These are phyloP conservation scores for Epichloe uncinata DNA, from an alignment of 2,329 filamentous ascomycete genomes.

Conservation along the genomic window DNA sequence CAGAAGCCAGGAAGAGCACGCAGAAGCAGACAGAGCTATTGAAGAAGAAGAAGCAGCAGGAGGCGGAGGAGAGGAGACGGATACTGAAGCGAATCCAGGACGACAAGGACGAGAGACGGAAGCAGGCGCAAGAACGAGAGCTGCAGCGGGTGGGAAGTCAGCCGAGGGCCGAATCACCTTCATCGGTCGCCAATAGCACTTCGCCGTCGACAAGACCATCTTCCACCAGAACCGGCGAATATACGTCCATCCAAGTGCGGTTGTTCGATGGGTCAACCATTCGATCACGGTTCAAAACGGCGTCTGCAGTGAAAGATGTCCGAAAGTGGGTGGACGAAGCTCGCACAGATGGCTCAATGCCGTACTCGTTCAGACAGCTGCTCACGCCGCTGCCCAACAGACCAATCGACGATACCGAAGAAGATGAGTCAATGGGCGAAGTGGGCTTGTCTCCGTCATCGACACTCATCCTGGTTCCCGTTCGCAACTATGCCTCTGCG, in stretches of 20 bases:
- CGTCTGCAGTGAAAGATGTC: conserved; percentile 52
- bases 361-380: conserved; percentile 77
- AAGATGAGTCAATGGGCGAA: conserved; percentile 51
- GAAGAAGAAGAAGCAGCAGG: conserved; percentile 51
- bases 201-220: conserved; percentile 20
- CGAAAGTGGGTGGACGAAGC: conserved; percentile 63
- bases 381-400: conserved; percentile 65
- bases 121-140: conserved; percentile 38
- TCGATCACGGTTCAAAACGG: conserved; percentile 54
- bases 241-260: conserved; percentile 57
- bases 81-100: conserved; percentile 65
- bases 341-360: conserved; percentile 40
- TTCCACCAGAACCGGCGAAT: conserved; percentile 15
- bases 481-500: conserved; percentile 34
- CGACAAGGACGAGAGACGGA: conserved; percentile 56
- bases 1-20: conserved; percentile 20
- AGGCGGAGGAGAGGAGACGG: conserved; percentile 53
- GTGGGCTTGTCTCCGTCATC: conserved; percentile 66
- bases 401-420: conserved; percentile 61
- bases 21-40: conserved; percentile 39
- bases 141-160: conserved; percentile 21
- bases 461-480: conserved; percentile 69
- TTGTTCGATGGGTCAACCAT: conserved; percentile 76
- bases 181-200: conserved; percentile 16
- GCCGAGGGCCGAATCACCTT: conserved; percentile 17